Evolutionary conservation across 768 basidiomycete genomes (phyloP).

Genomic region (Phylloporus arenicola): DNA sequence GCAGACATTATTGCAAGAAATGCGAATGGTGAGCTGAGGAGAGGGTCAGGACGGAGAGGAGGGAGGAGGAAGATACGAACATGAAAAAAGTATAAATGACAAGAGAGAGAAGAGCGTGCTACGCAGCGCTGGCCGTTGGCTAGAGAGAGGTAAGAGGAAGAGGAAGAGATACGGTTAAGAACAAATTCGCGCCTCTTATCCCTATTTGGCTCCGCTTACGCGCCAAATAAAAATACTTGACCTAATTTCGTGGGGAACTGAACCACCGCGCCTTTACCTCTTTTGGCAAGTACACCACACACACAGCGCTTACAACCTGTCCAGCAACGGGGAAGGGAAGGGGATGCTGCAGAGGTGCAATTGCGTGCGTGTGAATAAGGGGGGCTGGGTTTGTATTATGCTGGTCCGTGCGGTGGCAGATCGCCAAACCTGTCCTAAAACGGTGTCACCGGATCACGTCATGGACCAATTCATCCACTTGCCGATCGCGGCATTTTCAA

Average conservation of each 20-base stretch:
- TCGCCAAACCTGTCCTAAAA: constrained; percentile 12
- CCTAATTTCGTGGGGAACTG: constrained; percentile 24
- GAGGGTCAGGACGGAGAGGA: constrained; percentile 1
- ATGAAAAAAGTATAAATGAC: constrained; percentile 49
- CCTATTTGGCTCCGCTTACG: constrained; percentile 38
- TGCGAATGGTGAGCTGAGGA: constrained; percentile 49
- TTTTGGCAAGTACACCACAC: constrained; percentile 3
- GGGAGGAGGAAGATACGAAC: constrained; percentile 29
- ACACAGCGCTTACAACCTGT: constrained; percentile 3
- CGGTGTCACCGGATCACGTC: constrained; percentile 31
- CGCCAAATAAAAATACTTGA: constrained; percentile 36
- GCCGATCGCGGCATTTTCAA: constrained; percentile 29
- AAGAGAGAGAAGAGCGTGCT: constrained; percentile 58
- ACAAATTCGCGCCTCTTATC: constrained; percentile 36
- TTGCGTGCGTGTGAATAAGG: not conserved
- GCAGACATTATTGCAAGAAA: constrained; percentile 78
- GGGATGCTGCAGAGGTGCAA: not conserved
- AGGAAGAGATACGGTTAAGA: constrained; percentile 39
- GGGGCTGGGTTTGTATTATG: not conserved
- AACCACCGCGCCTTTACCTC: constrained; percentile 7
- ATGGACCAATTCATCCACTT: constrained; percentile 24
- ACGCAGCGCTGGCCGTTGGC: constrained; percentile 49
- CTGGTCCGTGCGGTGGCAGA: constrained; percentile 32
- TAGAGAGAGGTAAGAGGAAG: constrained; percentile 56
- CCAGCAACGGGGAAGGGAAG: not conserved